Conservation (phyloP, 176 grass and related monocot genomes). For the Oryza australiensis region DNA sequence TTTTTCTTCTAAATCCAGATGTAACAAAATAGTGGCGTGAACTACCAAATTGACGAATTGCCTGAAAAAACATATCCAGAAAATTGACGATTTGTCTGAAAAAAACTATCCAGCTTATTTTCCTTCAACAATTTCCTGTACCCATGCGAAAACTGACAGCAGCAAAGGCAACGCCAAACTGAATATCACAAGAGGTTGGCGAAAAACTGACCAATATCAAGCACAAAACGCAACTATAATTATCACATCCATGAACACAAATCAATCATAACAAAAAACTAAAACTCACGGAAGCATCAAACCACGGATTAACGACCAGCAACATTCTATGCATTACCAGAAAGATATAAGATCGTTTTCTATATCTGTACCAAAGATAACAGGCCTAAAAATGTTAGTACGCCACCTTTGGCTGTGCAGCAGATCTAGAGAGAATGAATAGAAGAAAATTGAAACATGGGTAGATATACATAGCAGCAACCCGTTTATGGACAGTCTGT, state of each 20-base stretch:
- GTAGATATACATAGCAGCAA: not conserved
- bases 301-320: not conserved
- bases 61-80: too few relatives aligned
- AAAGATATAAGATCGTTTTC: not conserved
- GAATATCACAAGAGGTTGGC: not conserved
- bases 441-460: not conserved
- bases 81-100: too few relatives aligned
- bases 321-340: constrained; percentile 4
- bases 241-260: not conserved
- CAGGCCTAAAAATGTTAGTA: not conserved
- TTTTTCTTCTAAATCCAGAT: too few relatives aligned
- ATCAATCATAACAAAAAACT: not conserved
- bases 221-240: not conserved
- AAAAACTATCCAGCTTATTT: too few relatives aligned
- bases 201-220: not conserved
- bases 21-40: too few relatives aligned
- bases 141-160: too few relatives aligned
- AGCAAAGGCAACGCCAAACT: too few relatives aligned
- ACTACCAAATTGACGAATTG: too few relatives aligned
- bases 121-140: too few relatives aligned
- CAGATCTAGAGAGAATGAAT: constrained; percentile 4
- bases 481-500: constrained; percentile 2
- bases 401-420: constrained; percentile 4
- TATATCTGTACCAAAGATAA: constrained; percentile 28
- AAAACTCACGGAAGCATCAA: not conserved